phyloP scores from a whole-genome alignment of 208 protist genomes.

The Trypanosoma lewisi region DNA sequence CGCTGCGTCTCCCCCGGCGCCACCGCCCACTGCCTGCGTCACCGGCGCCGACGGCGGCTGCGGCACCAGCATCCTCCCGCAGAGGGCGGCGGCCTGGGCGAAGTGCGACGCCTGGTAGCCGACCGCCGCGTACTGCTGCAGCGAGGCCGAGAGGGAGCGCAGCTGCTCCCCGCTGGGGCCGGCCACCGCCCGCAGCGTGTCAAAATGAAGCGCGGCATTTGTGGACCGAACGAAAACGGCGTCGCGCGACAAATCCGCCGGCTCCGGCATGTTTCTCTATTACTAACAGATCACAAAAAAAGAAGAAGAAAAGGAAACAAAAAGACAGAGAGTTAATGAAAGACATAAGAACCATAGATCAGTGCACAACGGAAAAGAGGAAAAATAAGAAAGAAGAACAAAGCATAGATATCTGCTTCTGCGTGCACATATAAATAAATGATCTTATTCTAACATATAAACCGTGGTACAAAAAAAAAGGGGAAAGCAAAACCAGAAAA shows the following conservation, averaged over 20 bases:
- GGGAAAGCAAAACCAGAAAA: too few relatives aligned
- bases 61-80: slow-evolving; percentile 43
- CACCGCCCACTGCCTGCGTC: not conserved
- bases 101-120: slow-evolving; percentile 84
- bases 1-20: not conserved
- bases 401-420: slow-evolving; percentile 14
- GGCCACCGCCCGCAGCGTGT: slow-evolving; percentile 17
- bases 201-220: not conserved
- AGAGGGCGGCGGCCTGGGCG: slow-evolving; percentile 48
- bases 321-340: not conserved
- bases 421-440: not conserved
- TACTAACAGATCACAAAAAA: not conserved
- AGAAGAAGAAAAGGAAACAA: slow-evolving; percentile 8
- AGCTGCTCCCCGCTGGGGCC: slow-evolving; percentile 40
- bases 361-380: not conserved
- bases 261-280: not conserved
- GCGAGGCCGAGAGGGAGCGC: slow-evolving; percentile 21
- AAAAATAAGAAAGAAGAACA: not conserved
- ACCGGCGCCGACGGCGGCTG: slow-evolving; percentile 45
- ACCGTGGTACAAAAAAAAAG: too few relatives aligned
- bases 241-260: slow-evolving; percentile 50
- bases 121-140: slow-evolving; percentile 38
- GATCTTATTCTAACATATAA: too few relatives aligned
- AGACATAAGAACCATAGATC: not conserved
- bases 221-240: slow-evolving; percentile 56